Conservation (phyloP, 768 basidiomycete species). For the Tulasnella sp. region DNA sequence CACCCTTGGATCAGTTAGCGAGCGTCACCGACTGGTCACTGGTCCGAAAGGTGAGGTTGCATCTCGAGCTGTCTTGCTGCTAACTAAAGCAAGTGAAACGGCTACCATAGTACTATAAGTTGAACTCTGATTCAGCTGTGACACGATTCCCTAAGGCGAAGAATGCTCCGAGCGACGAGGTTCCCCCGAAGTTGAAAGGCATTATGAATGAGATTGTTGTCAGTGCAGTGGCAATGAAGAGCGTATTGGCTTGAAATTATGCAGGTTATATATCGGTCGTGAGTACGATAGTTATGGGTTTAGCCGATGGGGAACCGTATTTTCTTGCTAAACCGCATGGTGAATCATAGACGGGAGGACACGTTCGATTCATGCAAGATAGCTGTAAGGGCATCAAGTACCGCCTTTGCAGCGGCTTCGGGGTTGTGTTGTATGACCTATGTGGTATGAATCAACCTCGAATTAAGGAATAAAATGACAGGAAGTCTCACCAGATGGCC, state of each 20-base stretch:
- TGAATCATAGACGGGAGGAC: background rate
- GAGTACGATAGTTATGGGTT: background rate
- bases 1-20: slow-evolving; percentile 51
- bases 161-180: background rate
- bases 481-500: background rate
- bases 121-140: slow-evolving; percentile 57
- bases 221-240: slow-evolving; percentile 84
- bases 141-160: slow-evolving; percentile 15
- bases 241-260: slow-evolving; percentile 50
- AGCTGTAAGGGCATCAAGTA: background rate
- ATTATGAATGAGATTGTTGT: slow-evolving; percentile 67
- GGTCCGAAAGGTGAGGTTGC: slow-evolving; percentile 67
- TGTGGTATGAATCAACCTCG: background rate
- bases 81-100: background rate
- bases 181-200: slow-evolving; percentile 44
- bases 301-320: background rate
- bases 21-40: slow-evolving; percentile 68
- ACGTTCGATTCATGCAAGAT: background rate
- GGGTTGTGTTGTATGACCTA: slow-evolving; percentile 1
- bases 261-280: background rate
- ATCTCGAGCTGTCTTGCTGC: slow-evolving; percentile 35
- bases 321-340: background rate
- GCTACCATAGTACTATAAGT: slow-evolving; percentile 63
- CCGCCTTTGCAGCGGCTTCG: background rate
- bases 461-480: background rate